Conservation (phyloP, 2,329 filamentous ascomycete species). For the Penicillium capsulatum region DNA sequence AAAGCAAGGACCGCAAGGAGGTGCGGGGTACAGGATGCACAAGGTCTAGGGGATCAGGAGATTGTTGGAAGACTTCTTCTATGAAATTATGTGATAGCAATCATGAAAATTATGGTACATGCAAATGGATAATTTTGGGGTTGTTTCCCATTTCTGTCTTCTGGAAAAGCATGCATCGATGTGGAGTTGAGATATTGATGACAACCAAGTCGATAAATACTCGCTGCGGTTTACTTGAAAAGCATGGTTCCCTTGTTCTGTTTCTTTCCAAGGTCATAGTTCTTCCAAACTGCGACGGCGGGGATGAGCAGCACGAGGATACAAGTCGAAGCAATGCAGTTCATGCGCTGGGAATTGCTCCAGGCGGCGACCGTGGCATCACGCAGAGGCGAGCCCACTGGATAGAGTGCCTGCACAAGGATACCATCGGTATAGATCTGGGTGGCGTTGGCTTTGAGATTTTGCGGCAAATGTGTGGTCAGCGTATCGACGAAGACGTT, state of each 20-base stretch:
- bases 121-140: too few relatives aligned
- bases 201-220: too few relatives aligned
- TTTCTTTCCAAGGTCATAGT: slow-evolving; percentile 21
- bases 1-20: slow-evolving; percentile 10
- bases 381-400: slow-evolving; percentile 14
- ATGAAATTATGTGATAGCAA: too few relatives aligned
- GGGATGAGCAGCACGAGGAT: slow-evolving; percentile 16
- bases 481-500: slow-evolving; percentile 19
- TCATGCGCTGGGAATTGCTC: slow-evolving; percentile 18
- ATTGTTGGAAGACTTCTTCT: too few relatives aligned
- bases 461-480: slow-evolving; percentile 12
- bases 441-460: slow-evolving; percentile 14
- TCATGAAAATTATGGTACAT: background rate
- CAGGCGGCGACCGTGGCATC: slow-evolving; percentile 15
- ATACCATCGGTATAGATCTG: slow-evolving; percentile 17
- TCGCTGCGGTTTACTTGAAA: too few relatives aligned
- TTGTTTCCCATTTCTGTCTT: too few relatives aligned
- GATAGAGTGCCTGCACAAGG: slow-evolving; percentile 9
- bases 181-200: too few relatives aligned
- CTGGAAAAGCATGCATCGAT: too few relatives aligned
- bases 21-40: slow-evolving; percentile 4
- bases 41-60: background rate
- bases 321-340: slow-evolving; percentile 21
- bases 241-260: slow-evolving; percentile 20
- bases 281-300: slow-evolving; percentile 17